These are phyloP conservation scores for Berberis vulgaris DNA, from an alignment of 164 flowering plant species.

Conservation along the genomic window DNA sequence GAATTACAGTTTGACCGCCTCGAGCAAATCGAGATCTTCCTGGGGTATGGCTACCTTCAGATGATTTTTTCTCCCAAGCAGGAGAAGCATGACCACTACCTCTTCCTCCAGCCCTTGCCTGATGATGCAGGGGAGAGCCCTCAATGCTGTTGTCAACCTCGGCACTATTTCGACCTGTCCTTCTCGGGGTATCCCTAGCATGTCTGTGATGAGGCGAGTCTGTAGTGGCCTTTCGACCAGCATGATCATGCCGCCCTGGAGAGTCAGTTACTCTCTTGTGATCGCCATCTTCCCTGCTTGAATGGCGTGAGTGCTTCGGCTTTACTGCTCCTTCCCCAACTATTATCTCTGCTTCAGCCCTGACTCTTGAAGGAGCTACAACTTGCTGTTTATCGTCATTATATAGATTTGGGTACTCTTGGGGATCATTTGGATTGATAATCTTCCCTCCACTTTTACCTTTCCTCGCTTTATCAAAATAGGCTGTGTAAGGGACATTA, in stretches of 20 bases:
- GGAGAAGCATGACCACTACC: conserved; percentile 32
- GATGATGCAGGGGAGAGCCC: conserved; percentile 37
- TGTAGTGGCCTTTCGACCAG: conserved; percentile 9
- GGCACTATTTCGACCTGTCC: conserved; percentile 15
- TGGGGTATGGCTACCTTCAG: conserved; percentile 38
- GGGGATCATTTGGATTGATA: conserved; percentile 74
- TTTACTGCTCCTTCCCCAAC: conserved; percentile 12
- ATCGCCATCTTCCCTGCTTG: conserved; percentile 42
- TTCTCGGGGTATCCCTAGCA: conserved; percentile 23
- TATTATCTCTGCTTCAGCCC: conserved; percentile 17
- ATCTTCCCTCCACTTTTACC: conserved; percentile 45
- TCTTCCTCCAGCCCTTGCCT: conserved; percentile 24
- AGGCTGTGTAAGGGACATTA: conserved; percentile 73
- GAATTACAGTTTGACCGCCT: conserved; percentile 36
- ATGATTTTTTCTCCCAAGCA: conserved; percentile 36
- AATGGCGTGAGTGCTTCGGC: conserved; percentile 20
- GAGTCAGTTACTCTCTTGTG: conserved; percentile 23
- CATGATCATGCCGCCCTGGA: conserved; percentile 16
- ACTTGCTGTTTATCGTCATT: conserved; percentile 21
- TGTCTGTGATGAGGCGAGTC: conserved; percentile 25
- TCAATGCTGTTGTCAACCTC: conserved; percentile 36
- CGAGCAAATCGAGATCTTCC: conserved; percentile 32
- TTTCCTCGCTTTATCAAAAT: conserved; percentile 77
- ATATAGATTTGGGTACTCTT: conserved; percentile 47
- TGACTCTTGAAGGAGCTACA: conserved; percentile 20